These are phyloP conservation scores for Pseudoperonospora humuli DNA, from an alignment of 352 stramenopile species.

Conservation along the genomic window DNA sequence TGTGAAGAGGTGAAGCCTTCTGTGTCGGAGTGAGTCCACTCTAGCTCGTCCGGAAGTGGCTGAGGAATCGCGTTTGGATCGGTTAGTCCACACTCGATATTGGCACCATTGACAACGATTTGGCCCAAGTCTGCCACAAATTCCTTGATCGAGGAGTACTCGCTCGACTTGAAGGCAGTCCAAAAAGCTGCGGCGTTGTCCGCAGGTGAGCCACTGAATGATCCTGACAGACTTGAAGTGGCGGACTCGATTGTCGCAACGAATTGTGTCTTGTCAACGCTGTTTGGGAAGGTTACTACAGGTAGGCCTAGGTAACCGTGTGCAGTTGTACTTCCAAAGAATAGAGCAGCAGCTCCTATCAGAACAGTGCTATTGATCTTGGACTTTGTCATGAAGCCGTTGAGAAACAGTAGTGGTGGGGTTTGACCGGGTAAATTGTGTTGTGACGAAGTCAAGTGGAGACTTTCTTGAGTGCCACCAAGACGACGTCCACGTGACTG, in stretches of 20 bases:
- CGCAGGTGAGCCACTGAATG: slow-evolving; percentile 16
- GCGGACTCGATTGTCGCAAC: slow-evolving; percentile 30
- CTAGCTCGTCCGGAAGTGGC: slow-evolving; percentile 20
- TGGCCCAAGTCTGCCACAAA: slow-evolving; percentile 16
- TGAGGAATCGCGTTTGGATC: slow-evolving; percentile 21
- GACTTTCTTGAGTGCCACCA: not conserved
- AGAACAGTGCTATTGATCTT: slow-evolving; percentile 6
- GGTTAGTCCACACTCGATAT: slow-evolving; percentile 20
- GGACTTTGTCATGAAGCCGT: slow-evolving; percentile 3
- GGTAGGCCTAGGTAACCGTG: slow-evolving; percentile 33
- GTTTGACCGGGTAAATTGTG: slow-evolving; percentile 9
- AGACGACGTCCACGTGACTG: not conserved
- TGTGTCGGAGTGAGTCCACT: slow-evolving; percentile 27
- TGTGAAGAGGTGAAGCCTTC: slow-evolving; percentile 31
- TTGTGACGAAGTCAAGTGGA: slow-evolving; percentile 15
- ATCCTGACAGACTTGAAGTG: slow-evolving; percentile 18
- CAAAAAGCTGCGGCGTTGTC: slow-evolving; percentile 22
- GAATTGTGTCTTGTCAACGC: slow-evolving; percentile 32
- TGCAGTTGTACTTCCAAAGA: slow-evolving; percentile 12
- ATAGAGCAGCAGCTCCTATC: slow-evolving; percentile 5
- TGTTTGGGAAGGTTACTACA: slow-evolving; percentile 15
- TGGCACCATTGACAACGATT: slow-evolving; percentile 15
- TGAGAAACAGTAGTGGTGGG: not conserved
- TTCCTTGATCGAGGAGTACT: slow-evolving; percentile 27
- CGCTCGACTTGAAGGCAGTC: slow-evolving; percentile 23